phyloP scores from a whole-genome alignment of 2,329 filamentous ascomycete genomes.

The Neoscytalidium dimidiatum region DNA sequence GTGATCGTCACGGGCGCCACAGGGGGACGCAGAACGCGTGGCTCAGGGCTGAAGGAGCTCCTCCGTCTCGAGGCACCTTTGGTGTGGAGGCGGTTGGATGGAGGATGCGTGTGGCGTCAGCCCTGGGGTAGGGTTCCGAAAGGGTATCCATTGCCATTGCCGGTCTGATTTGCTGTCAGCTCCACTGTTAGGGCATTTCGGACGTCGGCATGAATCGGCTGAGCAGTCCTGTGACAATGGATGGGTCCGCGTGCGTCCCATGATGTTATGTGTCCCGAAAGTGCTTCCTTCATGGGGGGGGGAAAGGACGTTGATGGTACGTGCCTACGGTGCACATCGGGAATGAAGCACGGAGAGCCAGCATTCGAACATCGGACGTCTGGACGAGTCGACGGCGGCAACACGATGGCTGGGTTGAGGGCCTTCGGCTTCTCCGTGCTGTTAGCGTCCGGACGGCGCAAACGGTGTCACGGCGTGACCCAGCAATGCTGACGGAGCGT shows the following conservation, averaged over 20 bases:
- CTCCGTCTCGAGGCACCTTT: too few relatives aligned
- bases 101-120: neutral
- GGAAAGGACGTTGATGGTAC: too few relatives aligned
- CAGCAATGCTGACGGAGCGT: neutral
- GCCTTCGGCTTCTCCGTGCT: neutral
- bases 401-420: neutral
- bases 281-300: too few relatives aligned
- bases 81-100: too few relatives aligned
- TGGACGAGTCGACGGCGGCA: neutral
- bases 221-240: too few relatives aligned
- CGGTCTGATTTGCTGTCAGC: neutral
- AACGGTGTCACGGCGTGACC: too few relatives aligned
- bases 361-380: neutral
- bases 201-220: constrained; percentile 7
- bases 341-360: neutral
- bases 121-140: neutral
- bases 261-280: too few relatives aligned
- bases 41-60: neutral
- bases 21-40: neutral
- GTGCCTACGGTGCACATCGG: too few relatives aligned
- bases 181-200: neutral
- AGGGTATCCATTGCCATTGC: neutral
- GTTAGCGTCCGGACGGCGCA: neutral
- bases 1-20: neutral
- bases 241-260: too few relatives aligned